phyloP scores from a whole-genome alignment of 2,329 filamentous ascomycete species.

The Lachnum nothofagi region DNA sequence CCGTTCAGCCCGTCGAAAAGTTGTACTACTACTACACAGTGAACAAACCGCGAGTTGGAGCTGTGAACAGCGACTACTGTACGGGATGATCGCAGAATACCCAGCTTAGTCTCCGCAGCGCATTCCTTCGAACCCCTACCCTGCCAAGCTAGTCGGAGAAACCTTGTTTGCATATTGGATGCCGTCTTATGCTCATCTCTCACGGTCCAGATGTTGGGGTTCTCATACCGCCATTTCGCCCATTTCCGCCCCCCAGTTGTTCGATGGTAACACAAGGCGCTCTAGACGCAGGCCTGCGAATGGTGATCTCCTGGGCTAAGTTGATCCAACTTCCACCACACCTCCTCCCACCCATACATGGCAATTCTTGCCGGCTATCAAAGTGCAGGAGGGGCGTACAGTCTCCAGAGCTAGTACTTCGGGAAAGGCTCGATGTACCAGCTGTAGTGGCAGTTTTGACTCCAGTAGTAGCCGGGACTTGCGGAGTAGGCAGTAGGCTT shows the following conservation, averaged over 20 bases:
- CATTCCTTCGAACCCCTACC: not conserved
- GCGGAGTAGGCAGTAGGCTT: not conserved
- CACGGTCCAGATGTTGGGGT: not conserved
- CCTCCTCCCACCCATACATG: constrained; percentile 5
- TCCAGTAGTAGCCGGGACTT: not conserved
- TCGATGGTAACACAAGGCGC: constrained; percentile 13
- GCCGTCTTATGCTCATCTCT: not conserved
- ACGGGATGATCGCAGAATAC: not conserved
- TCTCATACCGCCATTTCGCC: constrained; percentile 2
- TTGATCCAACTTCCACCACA: constrained; percentile 6
- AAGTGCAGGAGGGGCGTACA: not conserved
- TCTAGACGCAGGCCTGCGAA: constrained; percentile 15
- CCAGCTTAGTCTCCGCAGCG: not conserved
- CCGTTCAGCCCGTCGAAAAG: not conserved
- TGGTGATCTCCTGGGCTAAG: constrained; percentile 13
- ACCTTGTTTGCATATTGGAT: not conserved
- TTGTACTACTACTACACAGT: not conserved
- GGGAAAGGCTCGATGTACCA: not conserved
- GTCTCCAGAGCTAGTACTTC: not conserved
- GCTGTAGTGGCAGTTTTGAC: not conserved
- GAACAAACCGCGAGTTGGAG: not conserved
- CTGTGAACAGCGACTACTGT: not conserved
- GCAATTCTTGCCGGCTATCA: not conserved
- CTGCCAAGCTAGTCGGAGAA: not conserved
- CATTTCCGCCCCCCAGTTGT: not conserved